Evolutionary conservation across 805 yeast species (phyloP).

Genomic region (Metschnikowia drakensbergensis): DNA sequence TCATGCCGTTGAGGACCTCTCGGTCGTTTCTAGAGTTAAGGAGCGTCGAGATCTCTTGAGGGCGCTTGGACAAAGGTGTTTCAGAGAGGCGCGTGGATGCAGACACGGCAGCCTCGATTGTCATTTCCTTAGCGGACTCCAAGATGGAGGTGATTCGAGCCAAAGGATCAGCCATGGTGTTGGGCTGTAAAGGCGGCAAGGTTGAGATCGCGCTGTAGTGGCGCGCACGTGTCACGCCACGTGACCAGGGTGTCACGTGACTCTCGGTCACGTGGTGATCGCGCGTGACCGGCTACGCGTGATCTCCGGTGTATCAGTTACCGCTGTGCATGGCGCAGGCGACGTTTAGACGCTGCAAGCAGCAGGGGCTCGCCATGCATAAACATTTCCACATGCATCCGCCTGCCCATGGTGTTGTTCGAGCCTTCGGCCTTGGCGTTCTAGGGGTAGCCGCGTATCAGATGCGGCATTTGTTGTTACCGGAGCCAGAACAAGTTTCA

Average conservation of each 20-base stretch:
- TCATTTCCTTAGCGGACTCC: slow-evolving; percentile 74
- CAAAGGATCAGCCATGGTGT: slow-evolving; percentile 44
- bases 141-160: slow-evolving; percentile 64
- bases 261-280: no score
- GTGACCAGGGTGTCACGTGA: not conserved
- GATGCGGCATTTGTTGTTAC: no score
- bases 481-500: no score
- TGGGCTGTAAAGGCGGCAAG: not conserved
- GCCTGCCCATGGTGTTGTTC: no score
- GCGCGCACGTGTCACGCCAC: not conserved
- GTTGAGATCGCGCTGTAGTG: not conserved
- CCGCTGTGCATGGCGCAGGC: no score
- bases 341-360: no score
- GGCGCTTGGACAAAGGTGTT: slow-evolving; percentile 54
- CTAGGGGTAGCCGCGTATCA: no score
- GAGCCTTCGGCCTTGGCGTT: no score
- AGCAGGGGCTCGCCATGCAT: no score
- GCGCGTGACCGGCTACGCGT: no score
- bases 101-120: slow-evolving; percentile 78
- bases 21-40: slow-evolving; percentile 68
- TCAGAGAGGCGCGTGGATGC: slow-evolving; percentile 67
- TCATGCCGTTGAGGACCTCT: slow-evolving; percentile 41
- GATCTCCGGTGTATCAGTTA: no score
- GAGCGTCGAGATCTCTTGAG: slow-evolving; percentile 60
- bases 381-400: no score